Evolutionary conservation across 2,329 filamentous ascomycete genomes (phyloP).

Genomic region (Hypocrella siamensis): DNA sequence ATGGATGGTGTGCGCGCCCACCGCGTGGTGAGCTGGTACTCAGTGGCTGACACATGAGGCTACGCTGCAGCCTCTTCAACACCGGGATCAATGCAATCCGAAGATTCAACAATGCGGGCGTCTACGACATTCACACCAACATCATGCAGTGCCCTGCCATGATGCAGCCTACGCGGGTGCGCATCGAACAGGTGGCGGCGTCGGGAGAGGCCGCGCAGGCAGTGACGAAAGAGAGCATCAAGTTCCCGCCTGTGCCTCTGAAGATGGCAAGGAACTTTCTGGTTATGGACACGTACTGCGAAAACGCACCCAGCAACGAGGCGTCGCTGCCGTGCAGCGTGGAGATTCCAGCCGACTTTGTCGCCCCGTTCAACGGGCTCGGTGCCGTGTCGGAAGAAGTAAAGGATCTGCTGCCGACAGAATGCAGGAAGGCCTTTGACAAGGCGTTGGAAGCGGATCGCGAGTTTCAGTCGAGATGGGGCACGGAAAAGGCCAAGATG

Average conservation of each 20-base stretch:
- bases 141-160: conserved; percentile 70
- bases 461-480: conserved; percentile 63
- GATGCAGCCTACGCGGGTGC: conserved; percentile 80
- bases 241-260: conserved; percentile 31
- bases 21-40: too few species aligned
- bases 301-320: conserved; percentile 32
- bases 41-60: too few species aligned
- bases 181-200: conserved; percentile 56
- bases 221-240: conserved; percentile 11
- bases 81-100: conserved; percentile 54
- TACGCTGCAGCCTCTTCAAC: conserved; percentile 75
- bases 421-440: conserved; percentile 60
- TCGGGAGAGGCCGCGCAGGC: conserved; percentile 15
- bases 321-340: conserved; percentile 27
- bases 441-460: conserved; percentile 47
- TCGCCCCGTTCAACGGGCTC: conserved; percentile 43
- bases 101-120: conserved; percentile 52
- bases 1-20: too few species aligned
- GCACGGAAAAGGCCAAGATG: conserved; percentile 44
- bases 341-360: conserved; percentile 27
- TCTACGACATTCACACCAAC: conserved; percentile 94
- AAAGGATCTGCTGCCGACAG: conserved; percentile 46
- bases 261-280: conserved; percentile 39
- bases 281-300: conserved; percentile 37
- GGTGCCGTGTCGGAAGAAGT: conserved; percentile 50